Evolutionary conservation across 371 early-diverging fungal species (phyloP), one percentile per base, ranked within the genome.

Genomic region (Parasitella parasitica): DNA sequence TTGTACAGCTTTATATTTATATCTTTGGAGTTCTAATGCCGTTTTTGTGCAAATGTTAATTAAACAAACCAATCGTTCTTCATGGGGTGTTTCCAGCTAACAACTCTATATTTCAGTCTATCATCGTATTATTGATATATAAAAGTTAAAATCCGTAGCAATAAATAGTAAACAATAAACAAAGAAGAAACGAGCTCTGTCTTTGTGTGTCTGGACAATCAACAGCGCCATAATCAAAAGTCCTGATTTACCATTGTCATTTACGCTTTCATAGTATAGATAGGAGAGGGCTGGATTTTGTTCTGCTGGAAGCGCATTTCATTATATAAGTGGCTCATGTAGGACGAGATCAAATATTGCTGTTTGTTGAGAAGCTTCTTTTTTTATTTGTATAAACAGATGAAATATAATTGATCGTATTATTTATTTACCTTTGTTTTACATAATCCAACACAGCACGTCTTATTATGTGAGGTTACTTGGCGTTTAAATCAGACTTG

Each of bases 11-110:
- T 55, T 35, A 55, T 46, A 46, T 46, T 46, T 46, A 43, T 43
- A 24, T 46, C 46, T 24, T 46, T 27, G 43, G 57, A 41, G 38
- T 54, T 37, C 54, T 32, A 54, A 54, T 36, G 26, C 54, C 54
- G 37, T 26, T 30, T n/a, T 57, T 57, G 57, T 57, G 57, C 32
- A 57, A 32, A 32, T 57, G 18, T 57, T 57, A 57, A 57, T 57
- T 57, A 43, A 24, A 57, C 26, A 32, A 16, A 57, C 57, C 57
- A 57, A 57, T 57, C 43, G 43, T 43, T 43, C 41, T 16, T 26
- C 34, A 41, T 57, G 46, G 32, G 57, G 57, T 57, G 57, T 57
- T 57, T 57, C 43, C n/a, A n/a, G n/a, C n/a, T n/a, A n/a, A n/a
- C n/a, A 57, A 57, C 16, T 57, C 13, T 20, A 43, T 27, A 43